Evolutionary conservation across 2,329 filamentous ascomycete genomes (phyloP).

Genomic region (Teratosphaeriaceae sp.): DNA sequence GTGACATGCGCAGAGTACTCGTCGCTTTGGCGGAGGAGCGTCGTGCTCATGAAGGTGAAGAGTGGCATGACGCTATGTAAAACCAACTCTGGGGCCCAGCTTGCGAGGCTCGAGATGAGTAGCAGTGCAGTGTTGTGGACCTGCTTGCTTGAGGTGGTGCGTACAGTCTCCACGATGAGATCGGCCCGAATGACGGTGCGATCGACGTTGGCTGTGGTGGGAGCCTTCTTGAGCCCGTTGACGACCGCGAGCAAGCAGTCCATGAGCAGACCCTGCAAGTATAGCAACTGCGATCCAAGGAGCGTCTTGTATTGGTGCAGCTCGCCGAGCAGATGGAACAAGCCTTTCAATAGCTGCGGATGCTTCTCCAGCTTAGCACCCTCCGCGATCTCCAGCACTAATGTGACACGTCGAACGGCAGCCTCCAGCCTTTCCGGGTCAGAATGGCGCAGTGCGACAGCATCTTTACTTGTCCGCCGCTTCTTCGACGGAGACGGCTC

Average conservation of each 20-base stretch:
- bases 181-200: slow-evolving; percentile 78
- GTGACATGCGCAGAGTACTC: slow-evolving; percentile 97
- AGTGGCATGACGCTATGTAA: slow-evolving; percentile 98
- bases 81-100: slow-evolving; percentile 81
- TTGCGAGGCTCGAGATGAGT: slow-evolving; percentile 78
- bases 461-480: slow-evolving; percentile 62
- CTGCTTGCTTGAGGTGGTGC: slow-evolving; percentile 83
- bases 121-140: slow-evolving; percentile 90
- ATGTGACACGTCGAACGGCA: slow-evolving; percentile 69
- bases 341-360: slow-evolving; percentile 65
- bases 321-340: slow-evolving; percentile 82
- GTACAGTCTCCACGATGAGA: slow-evolving; percentile 86
- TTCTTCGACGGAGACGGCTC: slow-evolving; percentile 70
- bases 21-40: slow-evolving; percentile 84
- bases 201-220: slow-evolving; percentile 51
- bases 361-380: slow-evolving; percentile 68
- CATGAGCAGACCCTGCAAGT: slow-evolving; percentile 79
- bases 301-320: slow-evolving; percentile 78
- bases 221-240: slow-evolving; percentile 56
- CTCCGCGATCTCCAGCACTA: slow-evolving; percentile 85
- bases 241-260: slow-evolving; percentile 79
- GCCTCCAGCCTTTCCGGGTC: slow-evolving; percentile 59
- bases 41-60: slow-evolving; percentile 96
- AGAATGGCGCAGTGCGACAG: slow-evolving; percentile 55
- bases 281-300: slow-evolving; percentile 79